Evolutionary conservation across 257 asterid genomes (phyloP).

Genomic region (Nicotiana tomentosiformis): DNA sequence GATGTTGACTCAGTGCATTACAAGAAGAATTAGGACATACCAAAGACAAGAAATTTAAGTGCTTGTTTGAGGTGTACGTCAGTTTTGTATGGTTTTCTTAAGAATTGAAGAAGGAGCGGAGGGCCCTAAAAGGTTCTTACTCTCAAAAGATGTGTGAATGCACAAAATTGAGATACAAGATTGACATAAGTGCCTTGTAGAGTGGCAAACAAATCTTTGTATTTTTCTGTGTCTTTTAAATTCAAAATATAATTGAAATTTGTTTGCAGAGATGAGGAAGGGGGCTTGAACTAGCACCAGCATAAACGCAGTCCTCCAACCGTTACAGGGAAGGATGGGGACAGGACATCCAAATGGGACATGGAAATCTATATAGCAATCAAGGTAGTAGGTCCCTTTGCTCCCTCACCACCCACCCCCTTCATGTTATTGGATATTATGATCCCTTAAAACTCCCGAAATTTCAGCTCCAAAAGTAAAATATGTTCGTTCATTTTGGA

Average conservation of each 20-base stretch:
- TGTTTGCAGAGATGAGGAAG: background rate
- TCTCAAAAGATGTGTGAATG: background rate
- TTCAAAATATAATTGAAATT: background rate
- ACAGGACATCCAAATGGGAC: constrained; percentile 18
- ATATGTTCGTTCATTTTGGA: background rate
- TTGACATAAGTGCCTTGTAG: background rate
- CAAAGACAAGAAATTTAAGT: background rate
- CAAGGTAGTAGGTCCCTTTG: constrained; percentile 17
- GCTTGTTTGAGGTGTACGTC: background rate
- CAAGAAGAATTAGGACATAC: background rate
- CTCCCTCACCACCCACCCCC: background rate
- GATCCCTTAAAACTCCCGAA: constrained; percentile 14
- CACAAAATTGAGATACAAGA: background rate
- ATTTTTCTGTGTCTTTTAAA: background rate
- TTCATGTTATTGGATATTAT: background rate
- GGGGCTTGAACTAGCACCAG: constrained; percentile 12
- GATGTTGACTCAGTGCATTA: background rate
- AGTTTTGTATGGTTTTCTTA: background rate
- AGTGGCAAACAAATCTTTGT: background rate
- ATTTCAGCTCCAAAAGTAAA: constrained; percentile 3
- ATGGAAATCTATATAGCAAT: constrained; percentile 19
- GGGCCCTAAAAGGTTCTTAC: constrained; percentile 2
- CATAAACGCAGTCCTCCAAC: background rate
- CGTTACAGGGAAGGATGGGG: background rate
- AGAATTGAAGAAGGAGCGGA: background rate